These are phyloP conservation scores for Orbilia brochopaga DNA, from an alignment of 2,329 filamentous ascomycete genomes.

Conservation along the genomic window DNA sequence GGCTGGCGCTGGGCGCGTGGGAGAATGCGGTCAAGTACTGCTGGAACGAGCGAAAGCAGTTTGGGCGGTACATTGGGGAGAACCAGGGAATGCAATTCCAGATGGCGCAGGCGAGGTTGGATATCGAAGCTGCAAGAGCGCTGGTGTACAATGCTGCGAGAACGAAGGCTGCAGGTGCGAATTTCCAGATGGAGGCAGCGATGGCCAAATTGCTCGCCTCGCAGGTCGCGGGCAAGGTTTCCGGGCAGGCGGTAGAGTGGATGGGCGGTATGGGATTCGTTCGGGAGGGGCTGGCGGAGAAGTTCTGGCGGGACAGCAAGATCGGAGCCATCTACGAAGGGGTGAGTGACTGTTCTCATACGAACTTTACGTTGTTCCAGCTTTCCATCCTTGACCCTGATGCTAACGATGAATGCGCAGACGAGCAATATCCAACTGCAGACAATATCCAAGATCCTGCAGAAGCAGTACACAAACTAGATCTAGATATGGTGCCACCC, in stretches of 20 bases:
- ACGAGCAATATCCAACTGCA: slow-evolving; percentile 71
- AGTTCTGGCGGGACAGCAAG: slow-evolving; percentile 97
- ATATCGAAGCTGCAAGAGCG: slow-evolving; percentile 87
- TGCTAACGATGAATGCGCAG: slow-evolving; percentile 15
- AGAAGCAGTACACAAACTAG: slow-evolving; percentile 71
- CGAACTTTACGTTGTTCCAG: slow-evolving; percentile 55
- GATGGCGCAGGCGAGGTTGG: slow-evolving; percentile 91
- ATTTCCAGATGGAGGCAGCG: slow-evolving; percentile 93
- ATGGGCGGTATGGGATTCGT: slow-evolving; percentile 99
- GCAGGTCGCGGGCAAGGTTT: slow-evolving; percentile 87
- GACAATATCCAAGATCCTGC: slow-evolving; percentile 73
- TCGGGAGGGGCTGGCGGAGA: slow-evolving; percentile 92
- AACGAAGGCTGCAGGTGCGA: slow-evolving; percentile 91
- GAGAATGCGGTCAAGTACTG: slow-evolving; percentile 94
- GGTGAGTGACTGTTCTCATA: slow-evolving; percentile 59
- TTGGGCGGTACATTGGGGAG: slow-evolving; percentile 87
- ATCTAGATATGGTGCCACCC: not conserved
- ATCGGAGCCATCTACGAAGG: slow-evolving; percentile 98
- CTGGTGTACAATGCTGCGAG: slow-evolving; percentile 94
- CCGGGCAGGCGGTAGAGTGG: slow-evolving; percentile 90
- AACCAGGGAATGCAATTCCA: slow-evolving; percentile 99
- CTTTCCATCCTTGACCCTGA: too few relatives aligned
- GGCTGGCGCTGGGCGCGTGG: slow-evolving; percentile 89
- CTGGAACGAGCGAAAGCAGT: slow-evolving; percentile 98
- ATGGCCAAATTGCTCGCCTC: slow-evolving; percentile 98